These are phyloP conservation scores for Ilyonectria destructans DNA, from an alignment of 2,329 filamentous ascomycete species.

Conservation along the genomic window DNA sequence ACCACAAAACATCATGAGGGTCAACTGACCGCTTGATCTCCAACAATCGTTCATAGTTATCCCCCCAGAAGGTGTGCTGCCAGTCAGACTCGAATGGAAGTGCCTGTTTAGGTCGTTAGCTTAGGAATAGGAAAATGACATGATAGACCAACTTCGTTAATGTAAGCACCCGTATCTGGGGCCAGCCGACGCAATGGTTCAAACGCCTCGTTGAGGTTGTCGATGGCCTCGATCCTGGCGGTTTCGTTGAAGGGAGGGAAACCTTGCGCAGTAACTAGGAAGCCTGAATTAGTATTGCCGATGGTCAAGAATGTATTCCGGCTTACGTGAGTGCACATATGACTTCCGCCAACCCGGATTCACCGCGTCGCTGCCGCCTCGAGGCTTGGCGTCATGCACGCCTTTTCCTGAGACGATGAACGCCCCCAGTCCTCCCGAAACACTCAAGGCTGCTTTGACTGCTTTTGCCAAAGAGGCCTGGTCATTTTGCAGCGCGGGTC, in stretches of 20 bases:
- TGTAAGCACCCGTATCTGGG: conserved; percentile 60
- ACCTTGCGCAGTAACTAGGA: conserved; percentile 45
- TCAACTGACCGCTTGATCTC: conserved; percentile 64
- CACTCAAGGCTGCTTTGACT: conserved; percentile 53
- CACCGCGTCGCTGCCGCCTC: conserved; percentile 63
- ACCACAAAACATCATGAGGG: conserved; percentile 65
- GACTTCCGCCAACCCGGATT: conserved; percentile 68
- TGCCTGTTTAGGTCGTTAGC: conserved; percentile 45
- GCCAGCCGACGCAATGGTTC: conserved; percentile 58
- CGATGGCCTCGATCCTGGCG: conserved; percentile 47
- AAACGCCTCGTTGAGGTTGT: conserved; percentile 47
- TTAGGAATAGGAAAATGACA: rapidly evolving
- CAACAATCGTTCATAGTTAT: conserved; percentile 62
- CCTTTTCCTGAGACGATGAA: conserved; percentile 64
- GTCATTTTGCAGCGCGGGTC: conserved; percentile 51
- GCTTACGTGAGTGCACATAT: conserved; percentile 60
- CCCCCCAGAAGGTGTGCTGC: conserved; percentile 61
- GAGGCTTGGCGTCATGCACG: conserved; percentile 60
- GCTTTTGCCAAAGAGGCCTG: conserved; percentile 54
- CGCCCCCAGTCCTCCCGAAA: conserved; percentile 50
- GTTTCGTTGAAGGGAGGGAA: conserved; percentile 55
- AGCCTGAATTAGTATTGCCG: rapidly evolving
- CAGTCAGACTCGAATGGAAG: conserved; percentile 56
- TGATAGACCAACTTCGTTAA: conserved; percentile 60
- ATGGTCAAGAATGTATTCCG: conserved; percentile 40